Evolutionary conservation across 768 basidiomycete genomes (phyloP).

Genomic region (Russula griseocarnosa): DNA sequence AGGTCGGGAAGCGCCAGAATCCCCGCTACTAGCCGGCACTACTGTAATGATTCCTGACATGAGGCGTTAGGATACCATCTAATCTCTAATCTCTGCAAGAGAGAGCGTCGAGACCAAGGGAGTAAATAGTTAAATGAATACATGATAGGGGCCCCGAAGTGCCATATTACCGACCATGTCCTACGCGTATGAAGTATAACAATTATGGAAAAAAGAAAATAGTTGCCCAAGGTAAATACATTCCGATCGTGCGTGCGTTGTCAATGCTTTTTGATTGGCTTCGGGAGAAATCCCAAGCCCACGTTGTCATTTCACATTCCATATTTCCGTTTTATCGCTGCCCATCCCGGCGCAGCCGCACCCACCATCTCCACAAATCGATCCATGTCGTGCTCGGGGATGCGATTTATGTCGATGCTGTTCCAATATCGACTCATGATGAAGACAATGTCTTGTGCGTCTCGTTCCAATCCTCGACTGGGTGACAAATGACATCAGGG

Average conservation of each 20-base stretch:
- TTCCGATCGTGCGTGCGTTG: conserved; percentile 13
- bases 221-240: conserved; percentile 20
- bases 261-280: conserved; percentile 16
- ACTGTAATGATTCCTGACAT: conserved; percentile 8
- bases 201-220: background rate
- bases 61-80: conserved; percentile 13
- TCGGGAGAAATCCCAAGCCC: conserved; percentile 10
- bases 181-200: conserved; percentile 18
- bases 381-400: conserved; percentile 82
- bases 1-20: conserved; percentile 13
- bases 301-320: conserved; percentile 43
- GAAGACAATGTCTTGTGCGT: conserved; percentile 74
- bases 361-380: conserved; percentile 59
- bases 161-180: conserved; percentile 16
- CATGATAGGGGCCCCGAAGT: conserved; percentile 5
- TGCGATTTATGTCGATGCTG: conserved; percentile 78
- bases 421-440: conserved; percentile 75
- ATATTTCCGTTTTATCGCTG: conserved; percentile 70
- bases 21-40: conserved; percentile 16
- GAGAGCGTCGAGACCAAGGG: background rate
- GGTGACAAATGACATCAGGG: conserved; percentile 8
- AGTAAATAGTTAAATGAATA: conserved; percentile 12
- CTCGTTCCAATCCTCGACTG: conserved; percentile 65
- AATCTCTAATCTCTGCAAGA: conserved; percentile 11
- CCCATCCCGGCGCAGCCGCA: conserved; percentile 68